These are phyloP conservation scores for Hypoxylon sp. DNA, from an alignment of 2,329 filamentous ascomycete species.

Conservation along the genomic window DNA sequence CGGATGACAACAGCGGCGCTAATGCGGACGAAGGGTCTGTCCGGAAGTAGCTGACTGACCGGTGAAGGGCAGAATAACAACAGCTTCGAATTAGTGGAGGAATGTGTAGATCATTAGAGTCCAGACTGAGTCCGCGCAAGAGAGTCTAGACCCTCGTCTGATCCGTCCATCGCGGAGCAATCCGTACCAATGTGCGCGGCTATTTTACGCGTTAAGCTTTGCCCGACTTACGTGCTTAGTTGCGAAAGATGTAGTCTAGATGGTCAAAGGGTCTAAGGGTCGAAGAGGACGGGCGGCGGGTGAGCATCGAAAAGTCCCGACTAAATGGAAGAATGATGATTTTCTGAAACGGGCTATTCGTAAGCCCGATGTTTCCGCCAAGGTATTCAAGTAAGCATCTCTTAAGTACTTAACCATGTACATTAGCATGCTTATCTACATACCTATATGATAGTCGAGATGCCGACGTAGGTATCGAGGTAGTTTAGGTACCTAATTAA, in stretches of 20 bases:
- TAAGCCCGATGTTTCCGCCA: constrained; percentile 15
- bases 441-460: not conserved
- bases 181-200: not conserved
- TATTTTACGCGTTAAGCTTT: not conserved
- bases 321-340: not conserved
- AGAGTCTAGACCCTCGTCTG: constrained; percentile 32
- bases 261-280: not conserved
- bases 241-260: not conserved
- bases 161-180: constrained; percentile 17
- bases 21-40: constrained; percentile 21
- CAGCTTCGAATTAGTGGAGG: constrained; percentile 17
- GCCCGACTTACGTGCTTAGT: not conserved
- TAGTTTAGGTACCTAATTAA: not conserved
- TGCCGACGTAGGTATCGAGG: not conserved
- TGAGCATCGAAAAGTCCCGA: not conserved
- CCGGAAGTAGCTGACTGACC: constrained; percentile 23
- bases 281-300: not conserved
- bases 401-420: not conserved
- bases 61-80: constrained; percentile 16
- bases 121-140: constrained; percentile 18
- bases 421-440: not conserved
- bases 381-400: not conserved
- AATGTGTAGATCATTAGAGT: constrained; percentile 21
- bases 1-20: constrained; percentile 27
- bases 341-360: constrained; percentile 3